Percentiles rank a stretch among this genome's conserved stretches.
Evolutionary conservation across 805 yeast genomes (phyloP).

Genomic region (Kazachstania taianensis): DNA sequence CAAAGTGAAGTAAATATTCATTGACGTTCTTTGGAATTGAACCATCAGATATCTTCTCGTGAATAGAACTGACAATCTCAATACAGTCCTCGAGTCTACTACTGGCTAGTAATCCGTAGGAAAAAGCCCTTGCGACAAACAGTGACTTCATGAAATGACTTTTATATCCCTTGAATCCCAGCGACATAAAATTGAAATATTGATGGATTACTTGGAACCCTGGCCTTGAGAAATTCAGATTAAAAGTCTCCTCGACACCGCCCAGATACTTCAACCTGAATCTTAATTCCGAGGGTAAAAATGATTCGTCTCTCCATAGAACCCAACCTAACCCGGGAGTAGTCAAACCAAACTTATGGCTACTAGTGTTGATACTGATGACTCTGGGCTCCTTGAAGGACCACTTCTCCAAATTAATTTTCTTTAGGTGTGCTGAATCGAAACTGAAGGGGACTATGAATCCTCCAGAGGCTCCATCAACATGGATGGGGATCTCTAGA

Average conservation of each 20-base stretch:
- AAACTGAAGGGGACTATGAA: conserved; percentile 76
- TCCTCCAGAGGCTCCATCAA: conserved; percentile 91
- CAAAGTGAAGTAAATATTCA: conserved; percentile 30
- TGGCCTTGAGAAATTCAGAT: conserved; percentile 82
- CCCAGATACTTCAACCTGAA: conserved; percentile 80
- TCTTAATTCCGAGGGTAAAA: conserved; percentile 60
- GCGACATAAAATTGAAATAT: conserved; percentile 65
- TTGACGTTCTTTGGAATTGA: conserved; percentile 14
- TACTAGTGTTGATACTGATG: conserved; percentile 76
- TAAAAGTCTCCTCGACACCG: conserved; percentile 79
- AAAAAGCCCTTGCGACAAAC: conserved; percentile 58
- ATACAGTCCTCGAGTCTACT: conserved; percentile 57
- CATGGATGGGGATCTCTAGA: conserved; percentile 71
- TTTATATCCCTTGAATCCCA: conserved; percentile 66
- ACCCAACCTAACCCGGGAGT: conserved; percentile 93
- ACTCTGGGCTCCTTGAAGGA: conserved; percentile 74
- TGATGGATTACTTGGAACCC: conserved; percentile 87
- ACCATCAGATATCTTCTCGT: conserved; percentile 40
- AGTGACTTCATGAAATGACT: conserved; percentile 52
- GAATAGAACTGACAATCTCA: conserved; percentile 69
- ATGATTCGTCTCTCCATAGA: conserved; percentile 57
- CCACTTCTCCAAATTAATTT: conserved; percentile 38
- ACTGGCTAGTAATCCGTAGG: conserved; percentile 36
- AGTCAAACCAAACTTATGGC: conserved; percentile 86
- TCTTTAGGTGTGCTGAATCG: conserved; percentile 44